Base-by-base conservation (phyloP, 495 filamentous ascomycete species). In the Penicillium macrosclerotiorum region DNA sequence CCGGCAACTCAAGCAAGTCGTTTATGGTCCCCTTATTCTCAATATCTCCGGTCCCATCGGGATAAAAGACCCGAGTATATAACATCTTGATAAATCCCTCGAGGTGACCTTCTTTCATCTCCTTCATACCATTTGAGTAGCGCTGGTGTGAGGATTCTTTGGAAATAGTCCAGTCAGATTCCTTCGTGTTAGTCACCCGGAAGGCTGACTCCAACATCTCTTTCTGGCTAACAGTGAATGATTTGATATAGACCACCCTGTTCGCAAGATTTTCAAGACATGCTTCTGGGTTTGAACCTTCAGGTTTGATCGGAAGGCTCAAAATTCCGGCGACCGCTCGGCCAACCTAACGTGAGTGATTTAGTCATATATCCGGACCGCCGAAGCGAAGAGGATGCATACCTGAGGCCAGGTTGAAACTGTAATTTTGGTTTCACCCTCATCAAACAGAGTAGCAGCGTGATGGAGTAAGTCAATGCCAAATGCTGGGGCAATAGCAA, bases 101-200 rank as follows among this genome's bases (percentile, higher is more conserved):
- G 6, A n/a, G 44, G 47, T 79, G 60, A 0, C 77, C 79, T 13
- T 52, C 41, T 45, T 69, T 32, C 51, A 83, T 32, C 33, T 50
- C 55, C 52, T 60, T 63, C 32, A 65, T 13, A 0, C 69, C 79
- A 5, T 63, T 47, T 42, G 62, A 44, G 45, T 67, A 77, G 0
- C 78, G 70, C 57, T 80, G 62, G 24, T 55, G 52, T 0, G 59
- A 46, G 0, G 59, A 26, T 57, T 79, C 69, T 12, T 72, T 40
- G 3, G 35, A 59, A 30, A 86, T 73, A 1, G 55, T 73, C 84
- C 84, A 89, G 43, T 85, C 80, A 0, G 29, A 50, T 32, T 72
- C 62, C n/a, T 56, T 72, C 1, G 69, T 73, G 1, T 73, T 76
- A 0, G 75, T 75, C 0, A 81, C 81, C 1, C 79, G 75, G 45